Evolutionary conservation across 345 rosid genomes (phyloP).

Genomic region (Zanthoxylum bungeanum): DNA sequence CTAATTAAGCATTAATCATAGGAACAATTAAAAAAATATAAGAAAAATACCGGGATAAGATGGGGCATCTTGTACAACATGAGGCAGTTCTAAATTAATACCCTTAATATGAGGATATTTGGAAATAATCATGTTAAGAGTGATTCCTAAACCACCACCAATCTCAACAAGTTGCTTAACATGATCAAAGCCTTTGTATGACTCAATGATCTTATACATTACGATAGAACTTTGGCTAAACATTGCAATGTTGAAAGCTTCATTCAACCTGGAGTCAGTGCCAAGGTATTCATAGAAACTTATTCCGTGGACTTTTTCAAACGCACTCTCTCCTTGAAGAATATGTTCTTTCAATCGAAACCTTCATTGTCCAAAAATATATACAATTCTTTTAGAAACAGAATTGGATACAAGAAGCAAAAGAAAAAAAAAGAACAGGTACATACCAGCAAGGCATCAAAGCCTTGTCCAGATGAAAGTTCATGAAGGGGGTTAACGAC

Average conservation of each 20-base stretch:
- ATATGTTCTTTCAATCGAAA: background rate
- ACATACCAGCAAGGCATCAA: no score
- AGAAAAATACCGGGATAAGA: background rate
- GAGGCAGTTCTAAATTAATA: background rate
- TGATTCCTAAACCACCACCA: background rate
- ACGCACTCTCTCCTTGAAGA: background rate
- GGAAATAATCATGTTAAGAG: background rate
- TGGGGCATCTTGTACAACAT: background rate
- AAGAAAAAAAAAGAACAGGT: no score
- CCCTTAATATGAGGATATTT: background rate
- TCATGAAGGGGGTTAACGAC: no score
- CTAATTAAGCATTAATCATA: no score
- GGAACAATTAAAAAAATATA: no score
- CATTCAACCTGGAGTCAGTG: background rate
- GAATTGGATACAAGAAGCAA: background rate
- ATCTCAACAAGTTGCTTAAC: background rate
- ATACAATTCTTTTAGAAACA: background rate
- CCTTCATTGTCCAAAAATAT: no score
- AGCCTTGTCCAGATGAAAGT: no score
- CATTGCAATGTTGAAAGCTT: background rate
- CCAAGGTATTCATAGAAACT: background rate
- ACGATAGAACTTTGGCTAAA: background rate
- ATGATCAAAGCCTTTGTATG: background rate
- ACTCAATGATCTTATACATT: background rate
- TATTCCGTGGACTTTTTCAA: background rate